Percentiles rank a stretch among this genome's conserved stretches.
Conservation (phyloP, 148 eudicot species). For the Chenopodium suecicum region DNA sequence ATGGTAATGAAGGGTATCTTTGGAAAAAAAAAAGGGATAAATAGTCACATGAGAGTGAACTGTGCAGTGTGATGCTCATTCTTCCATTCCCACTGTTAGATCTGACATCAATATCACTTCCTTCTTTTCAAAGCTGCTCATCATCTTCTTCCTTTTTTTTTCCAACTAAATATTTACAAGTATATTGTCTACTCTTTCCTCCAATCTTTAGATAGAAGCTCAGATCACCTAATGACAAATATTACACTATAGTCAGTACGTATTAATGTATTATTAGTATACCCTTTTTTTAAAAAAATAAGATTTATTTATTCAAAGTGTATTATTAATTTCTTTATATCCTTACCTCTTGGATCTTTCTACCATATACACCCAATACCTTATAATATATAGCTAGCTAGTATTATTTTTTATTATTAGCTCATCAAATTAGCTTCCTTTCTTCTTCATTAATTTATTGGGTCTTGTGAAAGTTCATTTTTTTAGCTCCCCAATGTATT, state of each 20-base stretch:
- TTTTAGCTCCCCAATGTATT: constrained; percentile 39
- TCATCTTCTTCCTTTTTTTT: neutral
- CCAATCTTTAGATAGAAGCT: constrained; percentile 24
- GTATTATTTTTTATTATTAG: neutral
- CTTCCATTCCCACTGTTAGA: constrained; percentile 20
- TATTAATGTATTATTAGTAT: neutral
- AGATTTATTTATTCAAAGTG: neutral
- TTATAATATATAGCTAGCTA: neutral
- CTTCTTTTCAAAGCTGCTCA: constrained; percentile 21
- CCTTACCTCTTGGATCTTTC: constrained; percentile 24
- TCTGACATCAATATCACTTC: constrained; percentile 26
- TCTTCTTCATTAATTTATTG: constrained; percentile 33
- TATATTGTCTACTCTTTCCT: constrained; percentile 14
- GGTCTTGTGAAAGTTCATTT: constrained; percentile 35
- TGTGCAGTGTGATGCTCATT: constrained; percentile 24
- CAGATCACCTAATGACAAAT: constrained; percentile 32
- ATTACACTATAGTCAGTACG: neutral
- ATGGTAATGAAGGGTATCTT: constrained; percentile 9
- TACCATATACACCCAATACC: neutral
- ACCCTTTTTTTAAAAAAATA: too few species aligned
- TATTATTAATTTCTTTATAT: neutral
- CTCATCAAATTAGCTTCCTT: constrained; percentile 23
- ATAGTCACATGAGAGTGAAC: constrained; percentile 31
- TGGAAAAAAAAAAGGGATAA: constrained; percentile 17
- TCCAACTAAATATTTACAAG: neutral